Conservation (phyloP, 2,329 filamentous ascomycete genomes). For the Aspergillus chevalieri region DNA sequence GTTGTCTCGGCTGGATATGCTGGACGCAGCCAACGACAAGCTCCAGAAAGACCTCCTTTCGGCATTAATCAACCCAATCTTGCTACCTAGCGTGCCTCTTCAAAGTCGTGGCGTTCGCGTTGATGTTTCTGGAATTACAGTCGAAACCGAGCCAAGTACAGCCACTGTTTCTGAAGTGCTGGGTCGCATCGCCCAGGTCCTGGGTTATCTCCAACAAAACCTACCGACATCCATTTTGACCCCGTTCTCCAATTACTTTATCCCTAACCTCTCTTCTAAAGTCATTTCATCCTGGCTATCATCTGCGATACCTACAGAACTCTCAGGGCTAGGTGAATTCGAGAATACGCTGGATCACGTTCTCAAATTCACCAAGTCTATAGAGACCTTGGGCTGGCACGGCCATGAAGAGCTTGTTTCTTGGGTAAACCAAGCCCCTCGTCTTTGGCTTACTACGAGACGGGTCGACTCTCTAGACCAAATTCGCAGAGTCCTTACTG, state of each 20-base stretch:
- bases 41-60: slow-evolving; percentile 28
- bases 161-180: slow-evolving; percentile 34
- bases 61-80: slow-evolving; percentile 27
- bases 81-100: slow-evolving; percentile 20
- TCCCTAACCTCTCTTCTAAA: slow-evolving; percentile 61
- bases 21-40: slow-evolving; percentile 23
- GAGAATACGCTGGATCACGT: slow-evolving; percentile 63
- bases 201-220: slow-evolving; percentile 46
- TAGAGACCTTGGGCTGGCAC: slow-evolving; percentile 60
- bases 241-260: slow-evolving; percentile 61
- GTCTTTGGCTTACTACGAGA: slow-evolving; percentile 79
- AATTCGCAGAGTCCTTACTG: slow-evolving; percentile 62
- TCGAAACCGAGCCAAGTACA: slow-evolving; percentile 19
- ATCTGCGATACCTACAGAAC: slow-evolving; percentile 65
- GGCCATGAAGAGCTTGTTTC: slow-evolving; percentile 59
- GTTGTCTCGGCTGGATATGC: slow-evolving; percentile 26
- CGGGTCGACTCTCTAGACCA: slow-evolving; percentile 71
- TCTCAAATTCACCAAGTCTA: slow-evolving; percentile 55
- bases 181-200: slow-evolving; percentile 37
- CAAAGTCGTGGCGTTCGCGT: slow-evolving; percentile 22
- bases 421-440: slow-evolving; percentile 75
- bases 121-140: slow-evolving; percentile 20
- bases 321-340: slow-evolving; percentile 66
- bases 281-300: slow-evolving; percentile 71
- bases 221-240: slow-evolving; percentile 45